Base-by-base conservation (phyloP, 2,329 filamentous ascomycete species). In the Stagonosporopsis tanaceti region DNA sequence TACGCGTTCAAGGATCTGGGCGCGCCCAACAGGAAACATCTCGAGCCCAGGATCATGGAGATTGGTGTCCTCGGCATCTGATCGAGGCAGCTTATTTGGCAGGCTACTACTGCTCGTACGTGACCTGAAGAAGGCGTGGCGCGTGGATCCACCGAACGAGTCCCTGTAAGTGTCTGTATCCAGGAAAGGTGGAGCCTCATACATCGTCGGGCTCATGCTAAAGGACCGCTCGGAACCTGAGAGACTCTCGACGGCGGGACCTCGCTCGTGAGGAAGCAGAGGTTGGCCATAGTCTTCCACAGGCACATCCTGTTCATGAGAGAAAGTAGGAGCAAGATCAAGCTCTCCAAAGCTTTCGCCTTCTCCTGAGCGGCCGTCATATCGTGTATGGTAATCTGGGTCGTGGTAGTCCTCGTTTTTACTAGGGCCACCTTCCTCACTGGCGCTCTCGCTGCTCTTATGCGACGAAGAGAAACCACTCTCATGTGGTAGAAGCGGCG, bases 401-500 rank as follows among this genome's bases (percentile, higher is more conserved):
- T 64, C 57, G 20, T 48, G 46, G 12, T 50, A 50, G 14, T 59
- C 41, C 17, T 54, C 54, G 9, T 56, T 48, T 6, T 53, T 51
- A 6, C 32, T 24, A 28, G 65, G 41, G 59, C 65, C 41, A 64
- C 65, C 54, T 28, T 60, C 46, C 63, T 65, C 57, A 62, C 40
- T 47, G 6, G 41, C 30, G 12, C n/a, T 46, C 47, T 60, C 62
- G 52, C 64, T 62, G 51, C 34, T 42, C 46, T 52, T 59, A 41
- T 57, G 53, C 30, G 57, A 50, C 46, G 70, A n/a, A n/a, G n/a
- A 45, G 53, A 62, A 60, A 4, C 58, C 60, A 51, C 72, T 71
- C 60, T 79, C 77, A 37, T 79, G 76, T 22, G 70, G 68, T 40
- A 79, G 62, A 1, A 78, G 67, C 20, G 76, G 77, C 20, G 67